Evolutionary conservation across 768 basidiomycete genomes (phyloP), one percentile per base, ranked within the genome.

Genomic region (Rhizopogon vinicolor): DNA sequence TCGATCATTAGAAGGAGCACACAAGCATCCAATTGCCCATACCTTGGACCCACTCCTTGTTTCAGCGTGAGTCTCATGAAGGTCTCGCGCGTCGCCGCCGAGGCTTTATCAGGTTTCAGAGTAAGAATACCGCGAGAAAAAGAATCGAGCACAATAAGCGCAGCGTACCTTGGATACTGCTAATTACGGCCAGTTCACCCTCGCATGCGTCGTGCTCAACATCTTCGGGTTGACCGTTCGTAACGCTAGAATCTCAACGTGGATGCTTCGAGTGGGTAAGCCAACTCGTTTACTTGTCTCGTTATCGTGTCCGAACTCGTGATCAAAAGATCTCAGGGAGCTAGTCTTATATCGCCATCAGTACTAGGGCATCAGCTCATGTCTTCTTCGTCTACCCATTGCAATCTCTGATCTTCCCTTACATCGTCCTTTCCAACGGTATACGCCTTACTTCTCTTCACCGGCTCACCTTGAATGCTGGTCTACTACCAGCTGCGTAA

Each of bases 401-500:
- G 9, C 10, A 51, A 40, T 37, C 29, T 31, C 44, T 57, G 44
- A 45, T 44, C 49, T 45, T 28, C 39, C 45, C 2, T 13, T 29
- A 29, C 7, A 19, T 41, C 45, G 9, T 37, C 52, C 14, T n/a
- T 41, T 25, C 19, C 6, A 25, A 13, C 29, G 40, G 9, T 39
- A 16, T 55, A 29, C 39, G 13, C 22, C 33, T 44, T 33, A 22
- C 37, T 31, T 41, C 39, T 40, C 45, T 54, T 39, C 10, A 44
- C 44, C 40, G 22, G 19, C 25, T 51, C 25, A 45, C n/a, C 52
- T 42, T 63, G 59, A 31, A 65, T 65, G 64, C 56, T 33, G 22
- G 39, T 52, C 53, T 52, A 22, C 33, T 44, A 53, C 55, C 43
- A 31, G 22, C 58, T 46, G 43, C 53, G 65, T 67, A 56, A 67